A percentile compares a stretch with the other conserved stretches of the same genome.
Evolutionary conservation across 352 stramenopile genomes (phyloP).

Genomic region (Phytophthora cajani): DNA sequence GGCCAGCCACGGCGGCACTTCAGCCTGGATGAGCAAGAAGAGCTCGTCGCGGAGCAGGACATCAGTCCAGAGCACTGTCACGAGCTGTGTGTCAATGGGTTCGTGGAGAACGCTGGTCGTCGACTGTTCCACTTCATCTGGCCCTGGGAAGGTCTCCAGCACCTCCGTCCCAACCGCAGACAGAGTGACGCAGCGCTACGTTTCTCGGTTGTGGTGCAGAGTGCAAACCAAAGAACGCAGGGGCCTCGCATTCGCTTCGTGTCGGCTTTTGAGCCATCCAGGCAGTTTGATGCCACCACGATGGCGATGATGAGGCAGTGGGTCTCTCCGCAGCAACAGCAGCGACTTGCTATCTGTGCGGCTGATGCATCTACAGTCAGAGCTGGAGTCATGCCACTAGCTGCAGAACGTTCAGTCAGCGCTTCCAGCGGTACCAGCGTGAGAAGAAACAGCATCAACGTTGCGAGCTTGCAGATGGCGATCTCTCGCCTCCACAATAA

Average conservation of each 20-base stretch:
- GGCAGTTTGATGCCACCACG: conserved; percentile 30
- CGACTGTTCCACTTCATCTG: conserved; percentile 74
- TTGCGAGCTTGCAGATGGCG: conserved; percentile 24
- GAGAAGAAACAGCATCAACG: conserved; percentile 31
- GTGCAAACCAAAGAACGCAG: conserved; percentile 15
- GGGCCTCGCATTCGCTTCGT: conserved; percentile 62
- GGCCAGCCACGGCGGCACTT: conserved; percentile 26
- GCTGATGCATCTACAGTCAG: conserved; percentile 2
- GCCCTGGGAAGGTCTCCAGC: conserved; percentile 60
- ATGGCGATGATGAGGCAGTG: conserved; percentile 38
- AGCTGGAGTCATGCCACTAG: neutral
- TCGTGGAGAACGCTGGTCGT: conserved; percentile 63
- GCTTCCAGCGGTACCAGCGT: conserved; percentile 1
- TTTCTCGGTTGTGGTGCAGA: conserved; percentile 47
- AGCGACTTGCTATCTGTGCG: conserved; percentile 33
- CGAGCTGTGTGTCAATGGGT: conserved; percentile 78
- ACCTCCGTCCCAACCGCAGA: conserved; percentile 32
- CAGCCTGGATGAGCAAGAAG: conserved; percentile 37
- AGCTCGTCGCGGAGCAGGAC: conserved; percentile 53
- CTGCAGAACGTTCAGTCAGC: neutral
- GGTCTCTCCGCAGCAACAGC: conserved; percentile 16
- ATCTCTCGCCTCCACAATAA: conserved; percentile 13
- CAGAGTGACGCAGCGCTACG: conserved; percentile 24
- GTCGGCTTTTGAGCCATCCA: conserved; percentile 37
- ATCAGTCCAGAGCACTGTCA: conserved; percentile 76